Conservation (phyloP, 352 stramenopile genomes). For the Pythium phragmiticola region DNA sequence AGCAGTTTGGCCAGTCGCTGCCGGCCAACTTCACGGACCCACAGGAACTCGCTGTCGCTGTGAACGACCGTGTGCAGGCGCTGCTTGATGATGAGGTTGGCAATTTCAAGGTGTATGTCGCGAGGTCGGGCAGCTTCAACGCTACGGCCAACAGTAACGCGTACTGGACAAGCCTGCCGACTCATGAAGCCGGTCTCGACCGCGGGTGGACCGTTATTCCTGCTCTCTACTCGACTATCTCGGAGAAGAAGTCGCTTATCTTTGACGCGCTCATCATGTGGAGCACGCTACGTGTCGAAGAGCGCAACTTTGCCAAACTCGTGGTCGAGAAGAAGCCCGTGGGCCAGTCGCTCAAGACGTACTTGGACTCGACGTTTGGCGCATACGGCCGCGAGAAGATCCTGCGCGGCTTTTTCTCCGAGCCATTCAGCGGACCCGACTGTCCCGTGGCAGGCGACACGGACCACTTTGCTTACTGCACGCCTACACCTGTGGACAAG, state of each 20-base stretch:
- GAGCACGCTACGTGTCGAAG: slow-evolving; percentile 3
- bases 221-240: slow-evolving; percentile 1
- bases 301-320: slow-evolving; percentile 9
- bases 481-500: slow-evolving; percentile 11
- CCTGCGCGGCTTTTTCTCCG: slow-evolving; percentile 15
- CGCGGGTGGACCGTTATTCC: slow-evolving; percentile 9
- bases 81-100: background rate
- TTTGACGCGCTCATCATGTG: slow-evolving; percentile 18
- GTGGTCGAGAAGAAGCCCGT: slow-evolving; percentile 8
- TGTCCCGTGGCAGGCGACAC: slow-evolving; percentile 14
- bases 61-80: slow-evolving; percentile 1
- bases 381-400: slow-evolving; percentile 8
- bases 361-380: background rate
- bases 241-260: background rate
- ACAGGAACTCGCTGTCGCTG: background rate
- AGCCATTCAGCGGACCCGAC: slow-evolving; percentile 2
- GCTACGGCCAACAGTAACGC: background rate
- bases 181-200: background rate
- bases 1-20: slow-evolving; percentile 4
- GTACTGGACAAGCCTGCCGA: slow-evolving; percentile 17
- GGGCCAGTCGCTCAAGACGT: slow-evolving; percentile 1
- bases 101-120: slow-evolving; percentile 21
- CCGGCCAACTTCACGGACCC: background rate
- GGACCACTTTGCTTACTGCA: slow-evolving; percentile 23
- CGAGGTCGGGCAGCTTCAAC: slow-evolving; percentile 11